Evolutionary conservation across 768 basidiomycete genomes (phyloP).

Genomic region (Cantharellus anzutake): DNA sequence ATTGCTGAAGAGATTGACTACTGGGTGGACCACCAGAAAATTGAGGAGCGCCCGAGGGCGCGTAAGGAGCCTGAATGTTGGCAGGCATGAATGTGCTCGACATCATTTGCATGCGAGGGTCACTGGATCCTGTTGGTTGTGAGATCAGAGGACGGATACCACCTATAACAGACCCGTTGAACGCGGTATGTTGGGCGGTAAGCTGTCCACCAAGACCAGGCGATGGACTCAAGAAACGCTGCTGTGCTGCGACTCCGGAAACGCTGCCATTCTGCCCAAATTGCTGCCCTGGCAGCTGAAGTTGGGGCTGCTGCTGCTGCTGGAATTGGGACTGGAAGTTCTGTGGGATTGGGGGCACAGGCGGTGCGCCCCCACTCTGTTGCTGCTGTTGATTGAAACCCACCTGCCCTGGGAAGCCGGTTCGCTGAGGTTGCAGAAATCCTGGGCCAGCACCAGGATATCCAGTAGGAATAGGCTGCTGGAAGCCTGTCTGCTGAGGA

Average conservation of each 20-base stretch:
- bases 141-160: slow-evolving; percentile 32
- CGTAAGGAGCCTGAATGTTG: slow-evolving; percentile 12
- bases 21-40: slow-evolving; percentile 28
- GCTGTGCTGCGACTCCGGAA: slow-evolving; percentile 1
- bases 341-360: slow-evolving; percentile 7
- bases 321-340: neutral
- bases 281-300: slow-evolving; percentile 3
- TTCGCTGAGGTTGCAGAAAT: slow-evolving; percentile 35
- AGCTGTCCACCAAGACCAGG: slow-evolving; percentile 26
- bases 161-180: slow-evolving; percentile 22
- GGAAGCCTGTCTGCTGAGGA: slow-evolving; percentile 24
- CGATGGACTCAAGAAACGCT: slow-evolving; percentile 33
- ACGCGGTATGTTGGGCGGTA: slow-evolving; percentile 35
- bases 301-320: slow-evolving; percentile 27
- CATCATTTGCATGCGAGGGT: slow-evolving; percentile 79
- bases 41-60: slow-evolving; percentile 29
- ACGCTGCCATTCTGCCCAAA: neutral
- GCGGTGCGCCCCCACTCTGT: neutral
- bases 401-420: slow-evolving; percentile 26
- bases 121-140: slow-evolving; percentile 62
- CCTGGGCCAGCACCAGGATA: neutral
- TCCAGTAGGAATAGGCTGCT: slow-evolving; percentile 7
- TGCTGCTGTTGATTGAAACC: neutral
- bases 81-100: slow-evolving; percentile 78
- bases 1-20: slow-evolving; percentile 56